Base-by-base conservation (phyloP, 2,329 filamentous ascomycete genomes). In the Penicillium sp. region DNA sequence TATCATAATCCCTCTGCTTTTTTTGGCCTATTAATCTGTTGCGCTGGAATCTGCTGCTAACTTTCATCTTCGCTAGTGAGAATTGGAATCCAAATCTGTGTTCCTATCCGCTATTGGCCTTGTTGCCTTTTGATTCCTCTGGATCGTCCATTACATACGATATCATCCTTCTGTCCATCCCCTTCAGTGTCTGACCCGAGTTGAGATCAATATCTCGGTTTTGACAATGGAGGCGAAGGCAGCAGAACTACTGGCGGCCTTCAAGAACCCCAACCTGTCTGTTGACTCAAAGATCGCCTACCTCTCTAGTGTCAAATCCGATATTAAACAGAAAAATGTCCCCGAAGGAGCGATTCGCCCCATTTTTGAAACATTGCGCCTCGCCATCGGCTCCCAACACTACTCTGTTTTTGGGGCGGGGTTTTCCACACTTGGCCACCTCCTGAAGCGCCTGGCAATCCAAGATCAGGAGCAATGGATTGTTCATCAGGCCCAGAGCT, bases 311-410 rank as follows among this genome's bases (percentile, higher is more conserved):
- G 80, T 92, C 75, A 96, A 96, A 76, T 91, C 89, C 41, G 84
- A 86, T 72, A 96, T 96, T 80, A 96, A 96, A 75, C 91, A 96
- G 74, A 88, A 89, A 71, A 91, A 91, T 77, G 90, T 96, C 43
- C 90, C 91, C 58, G 90, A 95, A 33, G 61, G 64, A 38, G 82
- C 82, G 66, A 83, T 95, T 65, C 76, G 84, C 26, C 80, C 84
- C 55, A 84, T 96, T 61, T 95, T 96, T 75, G 91, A 97, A 58
- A 89, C 88, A 61, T 81, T 95, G 67, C 88, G 88, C 60, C 77
- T 86, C 50, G 89, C 90, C 57, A 88, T 93, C 62, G 78, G 81
- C 51, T 89, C 90, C 40, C 87, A 89, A 66, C 89, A 95, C 67
- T 87, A 87, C 41, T 84, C 85, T 33, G 86, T 96, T 59, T 86